A percentile compares a stretch with the other conserved stretches of the same genome.
phyloP scores from a whole-genome alignment of 78 protist species.

The Creolimax fragrantissima region DNA sequence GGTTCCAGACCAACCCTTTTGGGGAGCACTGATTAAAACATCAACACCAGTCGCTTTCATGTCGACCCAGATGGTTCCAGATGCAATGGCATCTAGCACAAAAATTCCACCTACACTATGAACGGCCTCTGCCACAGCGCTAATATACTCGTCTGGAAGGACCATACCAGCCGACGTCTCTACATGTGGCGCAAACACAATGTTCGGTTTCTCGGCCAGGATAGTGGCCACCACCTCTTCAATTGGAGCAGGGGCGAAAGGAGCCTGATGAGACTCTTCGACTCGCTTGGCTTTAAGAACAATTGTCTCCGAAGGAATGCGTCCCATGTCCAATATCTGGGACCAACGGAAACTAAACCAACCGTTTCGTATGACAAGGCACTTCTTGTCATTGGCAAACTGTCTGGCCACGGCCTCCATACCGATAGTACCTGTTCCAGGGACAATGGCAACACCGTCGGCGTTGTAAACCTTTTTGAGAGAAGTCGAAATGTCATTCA shows the following conservation, averaged over 20 bases:
- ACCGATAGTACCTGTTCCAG: not conserved
- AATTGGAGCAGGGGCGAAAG: not conserved
- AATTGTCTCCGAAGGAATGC: not conserved
- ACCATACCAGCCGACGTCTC: constrained; percentile 1
- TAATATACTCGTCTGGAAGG: not conserved
- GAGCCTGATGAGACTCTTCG: not conserved
- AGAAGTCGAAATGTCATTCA: not conserved
- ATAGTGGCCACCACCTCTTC: not conserved
- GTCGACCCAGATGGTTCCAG: not conserved
- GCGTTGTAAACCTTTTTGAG: not conserved
- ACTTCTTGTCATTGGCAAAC: not conserved
- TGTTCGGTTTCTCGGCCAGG: not conserved
- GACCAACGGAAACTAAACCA: not conserved
- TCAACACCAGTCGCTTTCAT: not conserved
- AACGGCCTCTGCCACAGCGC: constrained; percentile 1
- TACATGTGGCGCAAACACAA: constrained; percentile 14
- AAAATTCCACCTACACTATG: not conserved
- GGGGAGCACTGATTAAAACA: not conserved
- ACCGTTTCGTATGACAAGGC: not conserved
- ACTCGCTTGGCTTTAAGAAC: not conserved
- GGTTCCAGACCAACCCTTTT: not conserved
- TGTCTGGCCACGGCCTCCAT: not conserved
- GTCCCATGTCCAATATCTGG: not conserved
- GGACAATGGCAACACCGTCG: not conserved
- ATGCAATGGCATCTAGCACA: not conserved